Evolutionary conservation across 1,284 basidiomycete genomes (phyloP), one percentile per base, ranked within the genome.

Genomic region (Paramarasmius palmivorus): DNA sequence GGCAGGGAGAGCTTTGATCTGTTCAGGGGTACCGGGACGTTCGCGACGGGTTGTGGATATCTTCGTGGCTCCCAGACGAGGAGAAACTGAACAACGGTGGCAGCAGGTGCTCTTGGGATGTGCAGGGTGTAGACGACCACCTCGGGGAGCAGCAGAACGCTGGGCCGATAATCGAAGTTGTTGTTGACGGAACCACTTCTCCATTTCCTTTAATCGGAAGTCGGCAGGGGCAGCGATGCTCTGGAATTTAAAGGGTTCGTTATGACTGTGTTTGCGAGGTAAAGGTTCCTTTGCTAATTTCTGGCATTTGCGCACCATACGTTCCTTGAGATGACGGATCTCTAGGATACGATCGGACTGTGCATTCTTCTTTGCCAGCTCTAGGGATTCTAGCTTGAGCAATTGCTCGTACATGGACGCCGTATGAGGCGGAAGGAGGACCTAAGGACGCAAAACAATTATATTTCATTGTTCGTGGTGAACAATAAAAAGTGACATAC

Each of bases 281-380:
- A 69, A 61, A 12, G 73, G 69, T 47, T 66, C 63, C 58, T 68
- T 74, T 59, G 79, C 66, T 45, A 88, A 70, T 56, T 82, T 79
- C 59, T 83, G 82, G 65, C 84, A 88, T 62, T 89, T 89, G 67
- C 86, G 84, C 57, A 88, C 81, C 85, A 90, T 88, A 50, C 87
- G 78, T 65, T 89, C 88, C 70, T 89, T 89, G 61, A 90, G 75
- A 60, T 82, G 86, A 17, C 86, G 85, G 48, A 90, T 86, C 63
- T 87, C 77, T 57, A 88, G 72, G 60, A 90, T 77, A 55, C 79
- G 79, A 49, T 84, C 79, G 83, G 84, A 86, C 55, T 79, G 78
- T 17, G 83, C 74, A 29, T 71, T 70, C 56, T 79, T 79, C 66
- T 81, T 84, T 39, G 73, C 72, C 20, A 89, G 76, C 63, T 88